These are phyloP conservation scores for Cokeromyces recurvatus DNA, from an alignment of 371 early-diverging fungal species.

Conservation along the genomic window DNA sequence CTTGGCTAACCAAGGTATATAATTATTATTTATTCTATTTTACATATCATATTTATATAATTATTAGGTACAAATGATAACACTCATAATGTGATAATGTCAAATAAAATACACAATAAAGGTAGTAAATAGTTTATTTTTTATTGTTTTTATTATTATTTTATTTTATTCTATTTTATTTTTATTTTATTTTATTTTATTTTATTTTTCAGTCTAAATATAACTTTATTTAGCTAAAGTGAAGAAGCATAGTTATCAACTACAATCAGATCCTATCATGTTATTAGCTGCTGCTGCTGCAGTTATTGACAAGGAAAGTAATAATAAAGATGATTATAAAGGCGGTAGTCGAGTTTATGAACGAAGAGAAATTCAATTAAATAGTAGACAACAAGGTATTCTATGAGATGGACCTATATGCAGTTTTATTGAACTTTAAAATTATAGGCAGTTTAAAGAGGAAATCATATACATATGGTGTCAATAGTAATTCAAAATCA, in stretches of 20 bases:
- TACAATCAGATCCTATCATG: conserved; percentile 43
- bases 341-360: conserved; percentile 17
- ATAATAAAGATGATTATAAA: conserved; percentile 10
- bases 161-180: too few species aligned
- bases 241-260: conserved; percentile 9
- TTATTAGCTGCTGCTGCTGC: conserved; percentile 45
- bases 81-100: too few species aligned
- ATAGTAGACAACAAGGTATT: conserved; percentile 18
- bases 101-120: too few species aligned
- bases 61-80: too few species aligned
- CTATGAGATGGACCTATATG: too few species aligned
- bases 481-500: not conserved
- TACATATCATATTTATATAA: too few species aligned
- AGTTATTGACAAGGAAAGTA: conserved; percentile 27
- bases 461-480: conserved; percentile 13
- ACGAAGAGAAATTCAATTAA: conserved; percentile 19
- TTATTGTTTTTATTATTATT: too few species aligned
- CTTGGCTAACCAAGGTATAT: conserved; percentile 24
- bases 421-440: not conserved
- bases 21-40: too few species aligned
- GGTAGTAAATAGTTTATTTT: too few species aligned
- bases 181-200: too few species aligned
- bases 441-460: conserved; percentile 7
- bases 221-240: too few species aligned
- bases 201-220: too few species aligned